Conservation (phyloP, 2,329 filamentous ascomycete genomes). For the Myotisia sp. region DNA sequence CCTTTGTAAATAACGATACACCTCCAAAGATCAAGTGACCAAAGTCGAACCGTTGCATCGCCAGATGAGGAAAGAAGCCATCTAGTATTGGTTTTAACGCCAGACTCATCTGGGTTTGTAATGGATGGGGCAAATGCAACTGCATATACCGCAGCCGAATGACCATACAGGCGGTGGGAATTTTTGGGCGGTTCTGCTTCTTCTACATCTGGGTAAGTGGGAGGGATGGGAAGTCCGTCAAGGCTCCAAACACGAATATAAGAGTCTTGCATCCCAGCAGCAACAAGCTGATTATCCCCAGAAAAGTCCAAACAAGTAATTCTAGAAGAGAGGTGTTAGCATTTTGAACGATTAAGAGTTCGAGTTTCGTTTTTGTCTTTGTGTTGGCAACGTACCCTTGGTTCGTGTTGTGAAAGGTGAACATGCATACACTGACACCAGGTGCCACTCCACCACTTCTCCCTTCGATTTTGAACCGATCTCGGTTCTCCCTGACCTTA, state of each 20-base stretch:
- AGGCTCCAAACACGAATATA: slow-evolving; percentile 92
- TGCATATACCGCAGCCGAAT: slow-evolving; percentile 76
- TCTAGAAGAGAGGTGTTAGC: slow-evolving; percentile 37
- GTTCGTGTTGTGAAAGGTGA: slow-evolving; percentile 93
- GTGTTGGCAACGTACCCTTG: slow-evolving; percentile 50
- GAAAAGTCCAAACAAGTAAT: slow-evolving; percentile 94
- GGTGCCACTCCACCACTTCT: slow-evolving; percentile 71
- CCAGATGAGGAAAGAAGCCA: slow-evolving; percentile 76
- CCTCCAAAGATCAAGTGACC: slow-evolving; percentile 85
- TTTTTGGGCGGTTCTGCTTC: slow-evolving; percentile 47
- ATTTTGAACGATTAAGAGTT: too few relatives aligned
- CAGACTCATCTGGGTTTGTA: slow-evolving; percentile 35
- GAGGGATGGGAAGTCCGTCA: slow-evolving; percentile 66
- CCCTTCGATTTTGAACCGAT: slow-evolving; percentile 76
- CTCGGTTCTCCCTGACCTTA: slow-evolving; percentile 81
- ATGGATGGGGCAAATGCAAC: slow-evolving; percentile 73
- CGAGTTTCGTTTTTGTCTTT: too few relatives aligned
- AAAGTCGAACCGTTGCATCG: slow-evolving; percentile 77
- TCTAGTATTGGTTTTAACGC: slow-evolving; percentile 48
- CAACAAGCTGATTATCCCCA: slow-evolving; percentile 73
- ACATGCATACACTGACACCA: slow-evolving; percentile 84
- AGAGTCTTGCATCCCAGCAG: slow-evolving; percentile 79
- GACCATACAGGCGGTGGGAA: slow-evolving; percentile 68
- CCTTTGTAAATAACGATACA: slow-evolving; percentile 89
- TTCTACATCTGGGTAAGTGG: slow-evolving; percentile 46